phyloP scores from a whole-genome alignment of 2,329 filamentous ascomycete species.

The Lachnellula occidentalis region DNA sequence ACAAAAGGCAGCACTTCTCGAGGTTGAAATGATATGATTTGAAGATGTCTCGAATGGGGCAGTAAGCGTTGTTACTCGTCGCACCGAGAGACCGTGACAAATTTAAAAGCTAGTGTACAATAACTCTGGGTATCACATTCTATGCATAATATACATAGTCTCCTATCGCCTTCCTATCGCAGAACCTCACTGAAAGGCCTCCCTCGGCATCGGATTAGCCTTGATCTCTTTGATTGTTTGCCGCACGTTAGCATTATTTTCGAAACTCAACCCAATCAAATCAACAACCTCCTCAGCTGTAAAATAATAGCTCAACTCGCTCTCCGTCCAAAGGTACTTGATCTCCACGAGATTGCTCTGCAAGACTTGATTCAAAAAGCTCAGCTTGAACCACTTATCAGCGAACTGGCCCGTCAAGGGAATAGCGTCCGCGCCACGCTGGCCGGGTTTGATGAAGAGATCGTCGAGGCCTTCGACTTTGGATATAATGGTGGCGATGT shows the following conservation, averaged over 20 bases:
- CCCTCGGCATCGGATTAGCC: slow-evolving; percentile 41
- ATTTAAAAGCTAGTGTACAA: too few relatives aligned
- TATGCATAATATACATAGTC: too few relatives aligned
- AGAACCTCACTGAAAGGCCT: too few relatives aligned
- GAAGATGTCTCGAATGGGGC: too few relatives aligned
- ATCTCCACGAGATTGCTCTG: slow-evolving; percentile 63
- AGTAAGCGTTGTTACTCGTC: too few relatives aligned
- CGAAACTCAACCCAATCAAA: slow-evolving; percentile 58
- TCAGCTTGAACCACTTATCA: slow-evolving; percentile 56
- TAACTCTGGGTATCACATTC: too few relatives aligned
- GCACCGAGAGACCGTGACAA: too few relatives aligned
- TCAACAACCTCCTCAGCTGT: slow-evolving; percentile 56
- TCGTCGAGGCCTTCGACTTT: slow-evolving; percentile 54
- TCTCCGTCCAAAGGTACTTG: slow-evolving; percentile 58
- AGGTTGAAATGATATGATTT: too few relatives aligned
- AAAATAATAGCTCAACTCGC: slow-evolving; percentile 60
- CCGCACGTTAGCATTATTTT: slow-evolving; percentile 52
- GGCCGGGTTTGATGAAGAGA: slow-evolving; percentile 46
- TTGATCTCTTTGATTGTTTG: slow-evolving; percentile 55
- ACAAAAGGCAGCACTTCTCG: too few relatives aligned
- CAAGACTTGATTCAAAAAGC: slow-evolving; percentile 58
- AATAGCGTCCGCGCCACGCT: slow-evolving; percentile 25
- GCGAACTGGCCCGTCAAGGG: slow-evolving; percentile 55
- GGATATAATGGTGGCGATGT: slow-evolving; percentile 53
- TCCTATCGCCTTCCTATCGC: too few relatives aligned